Evolutionary conservation across 768 basidiomycete species (phyloP), one percentile per base, ranked within the genome.

Genomic region (Mrakia frigida): DNA sequence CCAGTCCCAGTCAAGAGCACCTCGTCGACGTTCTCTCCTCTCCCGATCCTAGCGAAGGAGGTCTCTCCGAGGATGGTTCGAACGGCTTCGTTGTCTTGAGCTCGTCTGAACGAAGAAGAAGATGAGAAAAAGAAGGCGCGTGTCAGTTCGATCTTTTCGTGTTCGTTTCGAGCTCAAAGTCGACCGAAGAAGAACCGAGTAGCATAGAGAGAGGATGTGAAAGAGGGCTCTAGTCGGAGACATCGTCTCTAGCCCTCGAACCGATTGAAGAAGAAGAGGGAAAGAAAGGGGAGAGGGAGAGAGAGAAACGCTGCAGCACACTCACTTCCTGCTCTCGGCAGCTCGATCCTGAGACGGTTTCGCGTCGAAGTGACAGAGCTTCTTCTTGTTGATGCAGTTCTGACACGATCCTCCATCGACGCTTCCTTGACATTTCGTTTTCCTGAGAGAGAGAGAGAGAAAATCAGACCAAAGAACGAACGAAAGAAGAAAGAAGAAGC

Each of bases 401-500:
- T 39, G 65, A 39, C 65, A 68, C 1, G 37, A 39, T 13, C 65
- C 65, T 39, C 65, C 65, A 9, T 35, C 65, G 5, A 68, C 25
- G 37, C 65, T 68, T 6, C 65, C 65, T 39, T 68, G 65, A 41
- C 65, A 68, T 37, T 68, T 68, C 25, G 65, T 68, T 37, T 68
- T 68, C 10, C 65, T 68, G 39, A 0, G 61, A n/a, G 61, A 25
- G 7, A 41, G 16, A 7, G 2, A 56, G 13, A n/a, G 6, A 56
- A 2, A 14, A 11, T 23, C 16, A n/a, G 25, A 14, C 56, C 25
- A 28, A 28, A 56, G 23, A 56, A 56, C 11, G n/a, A 13, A 56
- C 25, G 13, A 25, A 9, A 56, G n/a, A 18, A 21, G 39, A 11
- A 5, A 41, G 39, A 5, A 11, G 39, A 41, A 41, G 39, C 11